phyloP scores from a whole-genome alignment of 257 asterid genomes.

The Ocimum tenuiflorum region DNA sequence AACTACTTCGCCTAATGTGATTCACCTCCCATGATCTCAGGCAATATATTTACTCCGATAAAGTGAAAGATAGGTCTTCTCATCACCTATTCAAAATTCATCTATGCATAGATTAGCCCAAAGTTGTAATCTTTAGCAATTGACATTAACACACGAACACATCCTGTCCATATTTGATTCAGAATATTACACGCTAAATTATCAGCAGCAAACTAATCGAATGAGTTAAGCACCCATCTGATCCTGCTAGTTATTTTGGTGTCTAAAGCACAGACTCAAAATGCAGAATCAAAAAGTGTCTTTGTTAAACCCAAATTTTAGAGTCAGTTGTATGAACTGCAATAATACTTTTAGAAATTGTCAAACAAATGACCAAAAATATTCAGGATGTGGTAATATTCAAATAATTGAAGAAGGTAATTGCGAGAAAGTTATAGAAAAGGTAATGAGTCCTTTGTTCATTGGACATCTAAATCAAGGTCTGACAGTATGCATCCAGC shows the following conservation, averaged over 20 bases:
- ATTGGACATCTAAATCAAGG: neutral
- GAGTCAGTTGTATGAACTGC: neutral
- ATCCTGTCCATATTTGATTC: neutral
- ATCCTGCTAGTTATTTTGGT: neutral
- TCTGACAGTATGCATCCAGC: neutral
- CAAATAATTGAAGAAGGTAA: neutral
- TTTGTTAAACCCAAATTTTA: neutral
- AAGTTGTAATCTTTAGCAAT: neutral
- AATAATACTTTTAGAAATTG: neutral
- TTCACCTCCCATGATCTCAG: neutral
- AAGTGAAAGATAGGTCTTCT: neutral
- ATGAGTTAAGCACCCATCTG: neutral
- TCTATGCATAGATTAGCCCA: neutral
- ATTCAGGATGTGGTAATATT: conserved; percentile 4
- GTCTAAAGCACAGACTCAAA: neutral
- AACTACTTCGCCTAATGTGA: neutral
- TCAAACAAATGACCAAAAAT: neutral
- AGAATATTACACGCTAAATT: neutral
- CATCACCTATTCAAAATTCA: neutral
- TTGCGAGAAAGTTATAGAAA: neutral
- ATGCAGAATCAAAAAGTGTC: neutral
- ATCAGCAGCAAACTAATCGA: neutral
- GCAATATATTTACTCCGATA: neutral
- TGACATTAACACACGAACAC: neutral
- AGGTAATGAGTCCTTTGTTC: neutral